These are phyloP conservation scores for Epichloe festucae DNA, from an alignment of 2,329 filamentous ascomycete species.

Conservation along the genomic window DNA sequence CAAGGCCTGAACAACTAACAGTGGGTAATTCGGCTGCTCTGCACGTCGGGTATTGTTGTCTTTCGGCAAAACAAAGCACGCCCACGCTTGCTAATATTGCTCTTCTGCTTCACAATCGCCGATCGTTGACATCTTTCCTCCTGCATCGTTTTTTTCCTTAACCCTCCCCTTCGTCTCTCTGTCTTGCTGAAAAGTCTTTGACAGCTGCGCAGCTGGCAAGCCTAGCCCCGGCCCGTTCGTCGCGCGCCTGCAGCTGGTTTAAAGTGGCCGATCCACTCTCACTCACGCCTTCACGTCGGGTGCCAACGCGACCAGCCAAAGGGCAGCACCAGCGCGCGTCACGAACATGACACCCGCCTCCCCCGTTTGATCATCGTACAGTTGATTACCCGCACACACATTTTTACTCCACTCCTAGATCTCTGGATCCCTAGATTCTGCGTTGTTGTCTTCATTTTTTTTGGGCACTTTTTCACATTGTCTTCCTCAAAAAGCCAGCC, in stretches of 20 bases:
- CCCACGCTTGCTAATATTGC: neutral
- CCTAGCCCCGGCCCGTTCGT: neutral
- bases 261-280: slow-evolving; percentile 6
- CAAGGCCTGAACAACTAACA: neutral
- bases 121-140: neutral
- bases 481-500: slow-evolving; percentile 7
- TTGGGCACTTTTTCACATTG: neutral
- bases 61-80: neutral
- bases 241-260: neutral
- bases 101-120: neutral
- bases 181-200: neutral
- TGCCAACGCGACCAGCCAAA: slow-evolving; percentile 4
- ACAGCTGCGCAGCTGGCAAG: neutral
- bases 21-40: neutral
- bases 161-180: neutral
- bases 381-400: slow-evolving; percentile 9
- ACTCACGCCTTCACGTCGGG: neutral
- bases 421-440: neutral
- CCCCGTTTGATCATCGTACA: slow-evolving; percentile 16
- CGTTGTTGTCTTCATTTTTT: neutral
- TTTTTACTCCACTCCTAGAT: slow-evolving; percentile 3
- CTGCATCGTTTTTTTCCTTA: neutral
- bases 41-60: neutral
- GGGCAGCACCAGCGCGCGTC: slow-evolving; percentile 13
- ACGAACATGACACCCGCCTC: slow-evolving; percentile 27